Evolutionary conservation across 2,329 filamentous ascomycete genomes (phyloP), one percentile per base, ranked within the genome.

Genomic region (Ceratocystis diversiconidia): DNA sequence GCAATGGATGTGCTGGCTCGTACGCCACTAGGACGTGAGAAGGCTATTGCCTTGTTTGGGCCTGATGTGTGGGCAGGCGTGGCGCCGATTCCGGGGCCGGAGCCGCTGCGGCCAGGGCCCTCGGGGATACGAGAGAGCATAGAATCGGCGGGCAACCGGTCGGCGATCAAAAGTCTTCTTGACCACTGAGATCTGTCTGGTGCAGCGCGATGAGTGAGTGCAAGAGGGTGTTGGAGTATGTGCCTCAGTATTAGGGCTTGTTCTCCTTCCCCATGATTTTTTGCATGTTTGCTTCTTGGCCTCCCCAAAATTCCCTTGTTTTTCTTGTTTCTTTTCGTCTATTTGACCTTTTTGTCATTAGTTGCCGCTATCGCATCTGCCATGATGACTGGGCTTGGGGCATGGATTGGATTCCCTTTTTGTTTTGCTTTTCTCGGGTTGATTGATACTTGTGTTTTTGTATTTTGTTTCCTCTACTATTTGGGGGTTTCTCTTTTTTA

Each of bases 21-120:
- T 52, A 82, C 79, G 1, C 79, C 81, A 50, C 70, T 73, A 3
- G 81, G 80, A 0, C 77, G 79, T n/a, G 76, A 76, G 61, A 75
- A 78, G 57, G 81, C 80, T 0, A 78, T 81, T 68, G 76, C 77
- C 59, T 75, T 82, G 17, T 84, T 79, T 72, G 81, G 81, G 0
- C 71, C 74, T 0, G 77, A 79, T 63, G 74, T 81, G 1, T 83
- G 80, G 64, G 62, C 48, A 36, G 46, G 36, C 69, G 70, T 46
- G 70, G 71, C 25, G 69, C 72, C 19, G 71, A 69, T 30, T 65
- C 70, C 17, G 55, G 66, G 17, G 46, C 66, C 70, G 10, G 70
- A 69, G 25, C 70, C 57, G 22, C 6, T 62, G 46, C 59, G 59
- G 44, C 70, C 32, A 71, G 73, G 3, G 74, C 73, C 8, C 69